phyloP scores from a whole-genome alignment of 2,329 filamentous ascomycete genomes.

The Diaporthe vaccinii region DNA sequence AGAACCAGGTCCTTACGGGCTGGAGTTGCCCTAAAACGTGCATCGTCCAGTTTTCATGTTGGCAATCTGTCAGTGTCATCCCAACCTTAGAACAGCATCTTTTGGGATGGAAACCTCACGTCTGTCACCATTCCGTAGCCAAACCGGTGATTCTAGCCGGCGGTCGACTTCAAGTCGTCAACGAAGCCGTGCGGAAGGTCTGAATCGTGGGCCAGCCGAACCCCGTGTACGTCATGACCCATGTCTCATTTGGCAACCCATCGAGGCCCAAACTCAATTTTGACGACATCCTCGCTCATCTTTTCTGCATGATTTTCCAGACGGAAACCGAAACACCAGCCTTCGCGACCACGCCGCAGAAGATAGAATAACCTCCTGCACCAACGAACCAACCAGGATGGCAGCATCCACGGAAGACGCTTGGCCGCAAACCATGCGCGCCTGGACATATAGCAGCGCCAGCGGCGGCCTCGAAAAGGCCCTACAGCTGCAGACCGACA shows the following conservation, averaged over 20 bases:
- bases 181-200: neutral
- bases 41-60: too few species aligned
- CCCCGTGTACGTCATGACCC: conserved; percentile 28
- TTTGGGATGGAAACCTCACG: neutral
- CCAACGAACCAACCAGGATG: neutral
- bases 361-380: neutral
- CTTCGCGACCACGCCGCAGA: neutral
- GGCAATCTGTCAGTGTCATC: neutral
- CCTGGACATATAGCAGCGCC: conserved; percentile 67
- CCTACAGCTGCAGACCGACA: conserved; percentile 59
- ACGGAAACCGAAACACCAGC: neutral
- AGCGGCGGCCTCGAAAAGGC: conserved; percentile 65
- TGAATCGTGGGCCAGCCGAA: neutral
- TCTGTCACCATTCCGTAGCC: too few species aligned
- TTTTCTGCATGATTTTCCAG: neutral
- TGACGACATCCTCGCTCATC: conserved; percentile 27
- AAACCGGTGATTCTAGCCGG: neutral
- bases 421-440: conserved; percentile 60
- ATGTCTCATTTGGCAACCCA: neutral
- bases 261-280: conserved; percentile 18
- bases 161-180: too few species aligned
- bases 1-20: neutral
- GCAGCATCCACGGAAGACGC: conserved; percentile 22
- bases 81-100: neutral
- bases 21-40: neutral